phyloP scores from a whole-genome alignment of 2,329 filamentous ascomycete genomes.

The Xenoacremonium recifei region DNA sequence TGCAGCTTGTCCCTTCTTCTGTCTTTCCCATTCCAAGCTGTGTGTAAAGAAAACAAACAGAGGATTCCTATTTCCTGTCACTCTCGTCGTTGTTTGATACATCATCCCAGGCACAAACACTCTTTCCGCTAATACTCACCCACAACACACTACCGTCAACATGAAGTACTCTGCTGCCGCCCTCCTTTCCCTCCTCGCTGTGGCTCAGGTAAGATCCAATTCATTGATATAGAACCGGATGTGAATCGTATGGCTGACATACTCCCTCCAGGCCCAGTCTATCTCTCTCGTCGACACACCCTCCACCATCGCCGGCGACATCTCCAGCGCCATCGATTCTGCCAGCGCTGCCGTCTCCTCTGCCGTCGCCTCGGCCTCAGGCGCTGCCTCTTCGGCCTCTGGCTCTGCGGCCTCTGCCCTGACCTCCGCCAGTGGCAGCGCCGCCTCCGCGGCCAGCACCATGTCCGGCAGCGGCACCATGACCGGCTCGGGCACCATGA shows the following conservation, averaged over 20 bases:
- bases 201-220: slow-evolving; percentile 15
- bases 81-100: slow-evolving; percentile 1
- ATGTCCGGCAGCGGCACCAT: not conserved
- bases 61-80: too few relatives aligned
- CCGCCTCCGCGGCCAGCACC: slow-evolving; percentile 2
- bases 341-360: slow-evolving; percentile 13
- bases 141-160: slow-evolving; percentile 14
- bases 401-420: slow-evolving; percentile 18
- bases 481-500: slow-evolving; percentile 1
- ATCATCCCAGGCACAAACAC: slow-evolving; percentile 3
- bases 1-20: slow-evolving; percentile 4
- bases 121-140: slow-evolving; percentile 7
- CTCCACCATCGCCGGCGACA: slow-evolving; percentile 15
- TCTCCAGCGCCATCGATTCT: slow-evolving; percentile 3
- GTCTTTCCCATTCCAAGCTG: slow-evolving; percentile 8
- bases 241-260: not conserved
- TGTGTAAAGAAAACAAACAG: too few relatives aligned
- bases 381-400: slow-evolving; percentile 19
- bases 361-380: slow-evolving; percentile 16
- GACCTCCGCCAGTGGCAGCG: not conserved
- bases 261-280: slow-evolving; percentile 12
- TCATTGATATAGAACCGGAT: not conserved
- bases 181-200: slow-evolving; percentile 29
- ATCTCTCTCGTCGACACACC: slow-evolving; percentile 9
- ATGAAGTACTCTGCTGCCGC: slow-evolving; percentile 39